Evolutionary conservation across 352 stramenopile genomes (phyloP), one percentile per base, ranked within the genome.

Genomic region (Hyaloperonospora brassicae): DNA sequence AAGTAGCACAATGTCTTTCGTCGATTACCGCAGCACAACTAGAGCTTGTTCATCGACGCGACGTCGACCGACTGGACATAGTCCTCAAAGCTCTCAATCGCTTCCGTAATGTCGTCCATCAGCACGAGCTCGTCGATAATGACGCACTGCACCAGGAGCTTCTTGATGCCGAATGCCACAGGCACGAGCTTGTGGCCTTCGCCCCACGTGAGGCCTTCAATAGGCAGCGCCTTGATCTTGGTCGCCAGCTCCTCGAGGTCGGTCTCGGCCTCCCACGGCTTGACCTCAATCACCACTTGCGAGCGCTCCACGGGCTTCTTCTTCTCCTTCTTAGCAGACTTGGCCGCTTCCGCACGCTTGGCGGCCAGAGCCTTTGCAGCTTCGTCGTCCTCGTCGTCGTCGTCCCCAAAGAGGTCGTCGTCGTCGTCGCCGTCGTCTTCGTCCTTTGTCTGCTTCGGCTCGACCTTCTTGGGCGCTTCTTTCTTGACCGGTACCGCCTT

Each of bases 1-100:
- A 42, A 21, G 14, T 10, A 3, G 2, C 5, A 12, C 14, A 12
- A 42, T 42, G 22, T 24, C 11, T 44, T n/a, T 42, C 36, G 2
- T 42, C 11, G n/a, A 42, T 42, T 44, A 44, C 23, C 13, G 27
- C 27, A 31, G 7, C 7, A 31, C 27, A 31, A 31, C 86, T 87
- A 90, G 22, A 90, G 66, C 69, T 90, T 90, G 76, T 90, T 91
- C 83, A 95, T 93, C 45, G 79, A 87, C n/a, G 78, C 75, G 2
- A 95, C 61, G 47, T 93, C 81, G 27, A 95, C 85, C 48, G 65
- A 84, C 68, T 95, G 84, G 45, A 95, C 81, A 38, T 87, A 76
- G 60, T 93, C 84, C 61, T 93, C 85, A 59, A 93, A 82, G 49
- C 68, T 39, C 53, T 86, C 75, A 27, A 95, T 95, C 44, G 68